Base-by-base conservation (phyloP, 805 yeast species). In the Candida oleophila region DNA sequence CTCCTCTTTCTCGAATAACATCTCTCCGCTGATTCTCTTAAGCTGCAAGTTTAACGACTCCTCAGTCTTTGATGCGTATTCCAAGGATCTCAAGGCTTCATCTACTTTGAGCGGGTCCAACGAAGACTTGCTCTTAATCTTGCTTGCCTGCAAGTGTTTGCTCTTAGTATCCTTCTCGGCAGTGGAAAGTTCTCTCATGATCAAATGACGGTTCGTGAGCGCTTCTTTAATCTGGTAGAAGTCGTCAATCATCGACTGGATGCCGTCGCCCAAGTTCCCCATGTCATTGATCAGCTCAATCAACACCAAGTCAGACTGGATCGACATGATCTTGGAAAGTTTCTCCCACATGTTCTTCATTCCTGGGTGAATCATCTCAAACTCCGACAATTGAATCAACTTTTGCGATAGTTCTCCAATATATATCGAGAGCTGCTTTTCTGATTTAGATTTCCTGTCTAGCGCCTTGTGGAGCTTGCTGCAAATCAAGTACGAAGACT, bases 151-250 rank as follows among this genome's bases (percentile, higher is more conserved):
- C 42, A 81, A 78, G 56, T 88, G 96, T 56, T 81, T 86, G 25
- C 78, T 67, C 54, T 78, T 81, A 1, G 96, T 82, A 47, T 74
- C 80, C 5, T 82, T 80, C 62, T 91, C 96, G 1, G 97, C 91
- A 59, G 81, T 86, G 28, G 80, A 58, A 43, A 89, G 71, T 54
- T 94, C 99, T 45, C 97, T 78, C 96, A 94, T 94, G 34, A 92
- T 68, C 47, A 94, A 73, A 63, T 94, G 96, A 49, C 99, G 76
- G 66, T 92, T 91, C 0, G 99, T 94, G 45, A 94, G 71, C 0
- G 96, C 85, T 66, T 94, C 99, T 64, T 94, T 94, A 47, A 91
- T 85, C 48, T 86, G 83, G 63, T 85, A 94, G 14, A 94, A 85
- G 55, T 91, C 97, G 50, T 79, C 78, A 3, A 81, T 70, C 22